Conservation (phyloP, 441 rosid species). For the Gossypium aridum region DNA sequence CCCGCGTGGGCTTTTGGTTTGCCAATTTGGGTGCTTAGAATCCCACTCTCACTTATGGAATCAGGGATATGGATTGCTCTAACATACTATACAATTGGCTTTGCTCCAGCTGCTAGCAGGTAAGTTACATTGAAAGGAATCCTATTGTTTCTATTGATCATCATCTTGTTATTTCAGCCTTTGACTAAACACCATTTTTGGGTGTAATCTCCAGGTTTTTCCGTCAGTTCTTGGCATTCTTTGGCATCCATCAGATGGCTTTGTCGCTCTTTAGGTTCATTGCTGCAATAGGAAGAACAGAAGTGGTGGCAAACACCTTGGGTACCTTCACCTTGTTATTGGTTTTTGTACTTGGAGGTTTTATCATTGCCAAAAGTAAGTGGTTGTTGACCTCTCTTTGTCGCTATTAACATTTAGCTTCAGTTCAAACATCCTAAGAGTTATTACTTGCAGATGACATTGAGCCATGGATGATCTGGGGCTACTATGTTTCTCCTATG, state of each 20-base stretch:
- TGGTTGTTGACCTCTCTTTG: neutral
- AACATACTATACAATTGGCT: constrained; percentile 66
- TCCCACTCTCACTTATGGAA: constrained; percentile 59
- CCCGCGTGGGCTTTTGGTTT: constrained; percentile 70
- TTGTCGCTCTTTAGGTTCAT: constrained; percentile 80
- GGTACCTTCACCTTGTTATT: constrained; percentile 63
- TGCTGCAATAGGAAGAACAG: constrained; percentile 81
- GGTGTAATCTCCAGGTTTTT: constrained; percentile 50
- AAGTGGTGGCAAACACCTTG: constrained; percentile 56
- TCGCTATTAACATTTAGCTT: neutral
- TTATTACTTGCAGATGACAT: constrained; percentile 50
- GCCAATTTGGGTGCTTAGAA: constrained; percentile 56
- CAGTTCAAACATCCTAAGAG: neutral
- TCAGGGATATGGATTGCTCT: constrained; percentile 58
- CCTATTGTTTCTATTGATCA: neutral
- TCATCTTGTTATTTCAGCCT: neutral
- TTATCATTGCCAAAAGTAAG: constrained; percentile 70
- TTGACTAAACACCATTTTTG: neutral
- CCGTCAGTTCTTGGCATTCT: constrained; percentile 62
- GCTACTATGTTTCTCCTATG: constrained; percentile 77
- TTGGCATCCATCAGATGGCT: constrained; percentile 81
- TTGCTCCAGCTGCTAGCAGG: constrained; percentile 63
- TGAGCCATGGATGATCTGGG: constrained; percentile 80
- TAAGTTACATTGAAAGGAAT: constrained; percentile 15
- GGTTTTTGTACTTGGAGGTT: constrained; percentile 84